Evolutionary conservation across 1,284 basidiomycete species (phyloP), one percentile per base, ranked within the genome.

Genomic region (Taiwanofungus camphoratus): DNA sequence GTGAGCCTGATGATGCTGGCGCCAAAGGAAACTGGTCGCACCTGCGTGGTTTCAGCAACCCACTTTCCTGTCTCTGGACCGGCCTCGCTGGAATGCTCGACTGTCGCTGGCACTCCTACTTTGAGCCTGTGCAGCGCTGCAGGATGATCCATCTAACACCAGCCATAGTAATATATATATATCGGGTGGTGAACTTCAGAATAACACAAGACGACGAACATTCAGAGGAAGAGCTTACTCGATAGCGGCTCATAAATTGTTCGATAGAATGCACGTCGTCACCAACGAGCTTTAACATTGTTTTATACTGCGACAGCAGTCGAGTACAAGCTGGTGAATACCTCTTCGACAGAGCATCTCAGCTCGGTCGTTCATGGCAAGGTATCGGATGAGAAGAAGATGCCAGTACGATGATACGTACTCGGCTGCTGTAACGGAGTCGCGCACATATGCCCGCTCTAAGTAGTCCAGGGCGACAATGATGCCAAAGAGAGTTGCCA

Each of bases 31-130:
- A 20, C 11, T 30, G 13, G 29, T 11, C 70, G 48, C 44, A 88
- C 92, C 73, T 96, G 92, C 0, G 96, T 99, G 3, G 94, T 97
- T 64, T 98, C 93, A 4, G 95, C 95, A n/a, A 99, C 92, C 84
- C 90, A 92, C 65, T 97, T 95, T 22, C 90, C 90, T 0, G 90
- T 90, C 64, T 97, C 93, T 4, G 85, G 84, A 39, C 75, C 87
- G 33, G 73, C 81, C 66, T 77, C 88, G 61, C 75, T 91, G 52
- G 68, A 91, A 61, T 99, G 95, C 62, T 98, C 94, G 1, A 98
- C 87, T 0, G 94, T 98, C 0, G 96, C 95, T 2, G 95, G 95
- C 0, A 98, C 92, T 7, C 95, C 95, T 2, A 98, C 88, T 56
- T 82, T 78, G 24, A 99, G 70, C 22, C 94, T 74, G 62, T 98